Evolutionary conservation across 1,284 basidiomycete species (phyloP).

Genomic region (Tremellales sp.): DNA sequence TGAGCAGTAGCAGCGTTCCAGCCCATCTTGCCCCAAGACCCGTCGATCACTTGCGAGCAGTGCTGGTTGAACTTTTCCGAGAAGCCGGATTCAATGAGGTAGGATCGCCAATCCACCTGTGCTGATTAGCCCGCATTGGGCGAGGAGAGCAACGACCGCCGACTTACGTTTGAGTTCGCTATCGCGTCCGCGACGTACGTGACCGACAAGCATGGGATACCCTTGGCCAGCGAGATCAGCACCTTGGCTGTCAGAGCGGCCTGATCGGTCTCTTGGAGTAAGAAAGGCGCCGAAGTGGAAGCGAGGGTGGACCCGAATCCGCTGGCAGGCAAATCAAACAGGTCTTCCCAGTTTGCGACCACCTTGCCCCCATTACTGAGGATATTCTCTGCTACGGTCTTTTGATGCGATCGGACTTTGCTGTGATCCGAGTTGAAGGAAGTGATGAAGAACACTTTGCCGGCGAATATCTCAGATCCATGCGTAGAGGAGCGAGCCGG

Average conservation of each 20-base stretch:
- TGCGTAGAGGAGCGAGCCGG: conserved; percentile 5
- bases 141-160: background rate
- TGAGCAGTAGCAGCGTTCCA: conserved; percentile 49
- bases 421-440: background rate
- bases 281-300: conserved; percentile 48
- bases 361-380: conserved; percentile 58
- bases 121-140: background rate
- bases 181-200: conserved; percentile 58
- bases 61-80: conserved; percentile 55
- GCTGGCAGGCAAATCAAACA: conserved; percentile 57
- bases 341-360: conserved; percentile 61
- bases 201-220: conserved; percentile 72
- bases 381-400: conserved; percentile 42
- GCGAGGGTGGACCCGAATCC: conserved; percentile 28
- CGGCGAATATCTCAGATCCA: conserved; percentile 3
- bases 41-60: conserved; percentile 66
- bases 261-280: conserved; percentile 67
- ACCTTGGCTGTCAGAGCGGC: conserved; percentile 69
- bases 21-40: conserved; percentile 60
- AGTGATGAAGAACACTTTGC: conserved; percentile 10
- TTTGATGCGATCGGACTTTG: background rate
- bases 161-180: conserved; percentile 45
- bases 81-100: conserved; percentile 65
- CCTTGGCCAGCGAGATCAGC: conserved; percentile 72
- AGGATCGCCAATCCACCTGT: conserved; percentile 58